Percentiles rank a stretch among this genome's conserved stretches.
Conservation (phyloP, 2,329 filamentous ascomycete genomes). For the Claviceps pusilla region DNA sequence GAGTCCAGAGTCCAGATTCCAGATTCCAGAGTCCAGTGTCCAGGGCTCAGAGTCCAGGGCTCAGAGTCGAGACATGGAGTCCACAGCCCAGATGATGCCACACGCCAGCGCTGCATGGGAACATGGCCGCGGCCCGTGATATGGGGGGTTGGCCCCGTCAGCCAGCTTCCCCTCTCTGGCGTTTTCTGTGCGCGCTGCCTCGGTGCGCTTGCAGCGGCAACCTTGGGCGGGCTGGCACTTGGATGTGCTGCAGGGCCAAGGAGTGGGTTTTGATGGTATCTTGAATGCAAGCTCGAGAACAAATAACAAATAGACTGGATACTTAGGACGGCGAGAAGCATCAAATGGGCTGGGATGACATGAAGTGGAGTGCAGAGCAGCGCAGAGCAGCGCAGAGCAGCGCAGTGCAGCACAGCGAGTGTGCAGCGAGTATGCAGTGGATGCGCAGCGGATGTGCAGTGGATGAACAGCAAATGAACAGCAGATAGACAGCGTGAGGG, state of each 20-base stretch:
- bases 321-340: not conserved
- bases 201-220: conserved; percentile 2
- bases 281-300: not conserved
- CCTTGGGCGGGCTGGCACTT: conserved; percentile 6
- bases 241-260: conserved; percentile 7
- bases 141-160: conserved; percentile 3
- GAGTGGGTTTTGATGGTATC: conserved; percentile 8
- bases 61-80: not conserved
- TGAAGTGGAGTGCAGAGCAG: conserved; percentile 4
- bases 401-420: not conserved
- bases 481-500: no score
- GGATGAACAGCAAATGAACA: no score
- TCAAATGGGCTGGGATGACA: not conserved
- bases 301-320: not conserved
- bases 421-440: not conserved
- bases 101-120: not conserved
- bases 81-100: not conserved
- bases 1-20: not conserved
- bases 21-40: not conserved
- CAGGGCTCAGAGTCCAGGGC: not conserved
- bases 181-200: conserved; percentile 3
- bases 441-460: no score
- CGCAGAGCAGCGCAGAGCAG: not conserved
- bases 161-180: conserved; percentile 4
- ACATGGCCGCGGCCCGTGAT: conserved; percentile 2